phyloP scores from a whole-genome alignment of 73 alveolate species.

The Tetrahymena thermophila region DNA sequence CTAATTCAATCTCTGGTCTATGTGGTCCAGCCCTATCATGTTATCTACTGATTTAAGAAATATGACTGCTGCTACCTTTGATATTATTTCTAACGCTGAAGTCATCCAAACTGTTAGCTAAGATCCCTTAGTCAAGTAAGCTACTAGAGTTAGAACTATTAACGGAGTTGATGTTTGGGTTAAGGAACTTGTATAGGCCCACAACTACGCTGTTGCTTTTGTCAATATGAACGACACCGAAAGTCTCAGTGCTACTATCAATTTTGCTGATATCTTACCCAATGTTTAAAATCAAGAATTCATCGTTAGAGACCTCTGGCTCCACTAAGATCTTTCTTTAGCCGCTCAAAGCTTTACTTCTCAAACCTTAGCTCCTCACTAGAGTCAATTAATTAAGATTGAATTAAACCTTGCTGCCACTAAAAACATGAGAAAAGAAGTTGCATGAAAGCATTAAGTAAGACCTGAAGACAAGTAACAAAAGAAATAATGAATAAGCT shows the following conservation, averaged over 20 bases:
- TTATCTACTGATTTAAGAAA: conserved; percentile 50
- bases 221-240: not conserved
- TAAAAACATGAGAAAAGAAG: not conserved
- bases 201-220: not conserved
- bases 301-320: not conserved
- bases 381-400: not conserved
- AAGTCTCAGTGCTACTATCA: not conserved
- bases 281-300: not conserved
- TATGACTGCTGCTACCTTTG: conserved; percentile 39
- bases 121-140: conserved; percentile 50
- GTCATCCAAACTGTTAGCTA: conserved; percentile 40
- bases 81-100: conserved; percentile 44
- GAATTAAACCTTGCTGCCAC: not conserved
- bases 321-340: not conserved
- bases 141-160: not conserved
- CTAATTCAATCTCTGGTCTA: conserved; percentile 53
- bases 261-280: not conserved
- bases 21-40: conserved; percentile 50
- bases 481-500: too few species aligned
- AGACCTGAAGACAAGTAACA: not conserved
- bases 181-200: not conserved
- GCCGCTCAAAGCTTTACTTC: not conserved
- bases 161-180: not conserved
- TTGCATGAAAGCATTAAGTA: not conserved
- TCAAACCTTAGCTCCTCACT: not conserved